Percentiles rank a stretch among this genome's conserved stretches.
Evolutionary conservation across 2,329 filamentous ascomycete species (phyloP).

Genomic region (Moelleriella libera): DNA sequence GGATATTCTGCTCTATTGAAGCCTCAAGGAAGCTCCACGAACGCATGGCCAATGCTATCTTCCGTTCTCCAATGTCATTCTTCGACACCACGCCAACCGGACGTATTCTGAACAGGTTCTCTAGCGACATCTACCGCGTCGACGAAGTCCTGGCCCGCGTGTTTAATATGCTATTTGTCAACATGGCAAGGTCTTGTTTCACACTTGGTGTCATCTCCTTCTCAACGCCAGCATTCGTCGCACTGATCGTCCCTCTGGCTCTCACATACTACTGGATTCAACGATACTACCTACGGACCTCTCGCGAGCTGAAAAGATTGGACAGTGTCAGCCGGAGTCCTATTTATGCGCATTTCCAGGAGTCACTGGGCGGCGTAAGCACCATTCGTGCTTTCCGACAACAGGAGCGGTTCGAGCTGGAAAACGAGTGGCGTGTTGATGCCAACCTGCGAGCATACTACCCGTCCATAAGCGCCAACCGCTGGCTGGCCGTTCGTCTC

Average conservation of each 20-base stretch:
- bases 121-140: slow-evolving; percentile 67
- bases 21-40: slow-evolving; percentile 94
- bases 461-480: slow-evolving; percentile 83
- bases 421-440: slow-evolving; percentile 97
- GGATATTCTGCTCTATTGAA: slow-evolving; percentile 99
- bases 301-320: slow-evolving; percentile 86
- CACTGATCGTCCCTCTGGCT: slow-evolving; percentile 67
- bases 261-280: slow-evolving; percentile 85
- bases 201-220: slow-evolving; percentile 76
- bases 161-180: slow-evolving; percentile 92
- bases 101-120: slow-evolving; percentile 94
- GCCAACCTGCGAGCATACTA: slow-evolving; percentile 90
- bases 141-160: slow-evolving; percentile 91
- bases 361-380: slow-evolving; percentile 83
- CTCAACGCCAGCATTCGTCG: slow-evolving; percentile 66
- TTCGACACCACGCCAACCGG: slow-evolving; percentile 95
- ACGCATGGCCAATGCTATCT: slow-evolving; percentile 93
- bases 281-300: slow-evolving; percentile 91
- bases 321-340: slow-evolving; percentile 93
- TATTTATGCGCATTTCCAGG: slow-evolving; percentile 97
- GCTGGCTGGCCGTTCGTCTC: slow-evolving; percentile 88
- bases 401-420: slow-evolving; percentile 70
- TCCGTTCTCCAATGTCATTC: slow-evolving; percentile 96
- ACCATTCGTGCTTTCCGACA: slow-evolving; percentile 94
- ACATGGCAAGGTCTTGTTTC: slow-evolving; percentile 61